Conservation (phyloP, 441 rosid genomes). For the Gossypium laxum region DNA sequence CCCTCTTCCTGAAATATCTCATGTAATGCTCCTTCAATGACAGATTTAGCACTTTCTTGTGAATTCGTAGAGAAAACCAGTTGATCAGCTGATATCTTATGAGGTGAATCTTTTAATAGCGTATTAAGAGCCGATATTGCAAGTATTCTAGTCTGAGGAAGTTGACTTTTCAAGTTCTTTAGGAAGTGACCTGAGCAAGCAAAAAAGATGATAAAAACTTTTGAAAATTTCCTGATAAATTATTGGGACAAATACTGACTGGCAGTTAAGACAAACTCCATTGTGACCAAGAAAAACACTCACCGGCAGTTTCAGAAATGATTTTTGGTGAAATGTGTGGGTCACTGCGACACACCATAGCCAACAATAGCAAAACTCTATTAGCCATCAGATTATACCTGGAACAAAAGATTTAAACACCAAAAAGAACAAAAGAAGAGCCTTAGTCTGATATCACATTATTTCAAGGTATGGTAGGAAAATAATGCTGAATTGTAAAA, state of each 20-base stretch:
- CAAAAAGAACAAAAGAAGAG: neutral
- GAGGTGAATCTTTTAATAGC: slow-evolving; percentile 87
- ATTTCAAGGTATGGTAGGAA: slow-evolving; percentile 15
- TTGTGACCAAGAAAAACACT: slow-evolving; percentile 26
- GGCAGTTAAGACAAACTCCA: slow-evolving; percentile 12
- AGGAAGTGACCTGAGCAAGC: slow-evolving; percentile 79
- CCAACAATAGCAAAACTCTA: slow-evolving; percentile 85
- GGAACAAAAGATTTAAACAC: slow-evolving; percentile 18
- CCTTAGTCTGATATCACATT: neutral
- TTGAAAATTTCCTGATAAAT: neutral
- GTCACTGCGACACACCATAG: slow-evolving; percentile 75
- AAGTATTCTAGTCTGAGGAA: slow-evolving; percentile 97
- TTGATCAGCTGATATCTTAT: slow-evolving; percentile 53
- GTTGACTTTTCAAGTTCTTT: slow-evolving; percentile 90
- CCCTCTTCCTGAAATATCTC: slow-evolving; percentile 86
- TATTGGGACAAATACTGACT: slow-evolving; percentile 11
- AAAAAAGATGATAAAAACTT: slow-evolving; percentile 20
- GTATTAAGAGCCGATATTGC: slow-evolving; percentile 97
- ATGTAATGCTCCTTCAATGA: slow-evolving; percentile 73
- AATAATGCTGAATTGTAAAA: neutral
- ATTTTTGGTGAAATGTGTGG: slow-evolving; percentile 64
- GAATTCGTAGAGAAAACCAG: slow-evolving; percentile 23
- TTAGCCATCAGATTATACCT: slow-evolving; percentile 99
- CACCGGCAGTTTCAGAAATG: slow-evolving; percentile 83
- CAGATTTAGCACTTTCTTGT: slow-evolving; percentile 45